A percentile compares a stretch with the other conserved stretches of the same genome.
phyloP scores from a whole-genome alignment of 225 moss, liverwort and hornwort genomes.

The Anthoceros angustus region DNA sequence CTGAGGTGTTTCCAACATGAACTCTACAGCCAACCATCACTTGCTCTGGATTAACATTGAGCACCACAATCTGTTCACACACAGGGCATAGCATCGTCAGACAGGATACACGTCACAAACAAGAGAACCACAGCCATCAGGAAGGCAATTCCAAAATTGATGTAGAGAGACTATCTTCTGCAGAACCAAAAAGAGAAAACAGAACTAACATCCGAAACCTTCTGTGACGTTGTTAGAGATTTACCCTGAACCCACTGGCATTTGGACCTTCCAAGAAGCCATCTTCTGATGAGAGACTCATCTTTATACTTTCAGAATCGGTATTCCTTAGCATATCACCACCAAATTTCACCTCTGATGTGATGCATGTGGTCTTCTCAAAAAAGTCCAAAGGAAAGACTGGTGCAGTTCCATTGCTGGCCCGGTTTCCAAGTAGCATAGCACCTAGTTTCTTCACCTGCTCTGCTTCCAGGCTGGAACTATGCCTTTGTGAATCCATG shows the following conservation, averaged over 20 bases:
- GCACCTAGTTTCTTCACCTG: constrained; percentile 97
- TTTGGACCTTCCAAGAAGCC: constrained; percentile 87
- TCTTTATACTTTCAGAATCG: constrained; percentile 83
- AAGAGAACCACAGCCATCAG: not conserved
- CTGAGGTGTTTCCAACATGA: constrained; percentile 97
- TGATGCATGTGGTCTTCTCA: constrained; percentile 93
- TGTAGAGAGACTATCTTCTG: not conserved
- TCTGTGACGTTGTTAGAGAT: not conserved
- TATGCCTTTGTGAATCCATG: constrained; percentile 48
- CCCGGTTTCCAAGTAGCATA: constrained; percentile 64
- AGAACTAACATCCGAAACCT: not conserved
- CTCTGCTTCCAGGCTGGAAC: constrained; percentile 66
- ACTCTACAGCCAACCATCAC: constrained; percentile 98
- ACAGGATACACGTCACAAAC: too few species aligned
- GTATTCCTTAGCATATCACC: constrained; percentile 89
- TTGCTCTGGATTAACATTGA: constrained; percentile 78
- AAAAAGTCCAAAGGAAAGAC: constrained; percentile 94
- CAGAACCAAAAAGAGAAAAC: not conserved
- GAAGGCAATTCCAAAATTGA: not conserved
- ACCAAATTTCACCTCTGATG: constrained; percentile 80
- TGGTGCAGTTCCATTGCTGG: constrained; percentile 64
- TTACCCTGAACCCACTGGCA: constrained; percentile 84
- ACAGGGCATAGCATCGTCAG: not conserved
- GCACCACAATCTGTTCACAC: constrained; percentile 59
- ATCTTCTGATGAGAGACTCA: constrained; percentile 70